phyloP scores from a whole-genome alignment of 805 yeast genomes.

The Starmerella sp. region DNA sequence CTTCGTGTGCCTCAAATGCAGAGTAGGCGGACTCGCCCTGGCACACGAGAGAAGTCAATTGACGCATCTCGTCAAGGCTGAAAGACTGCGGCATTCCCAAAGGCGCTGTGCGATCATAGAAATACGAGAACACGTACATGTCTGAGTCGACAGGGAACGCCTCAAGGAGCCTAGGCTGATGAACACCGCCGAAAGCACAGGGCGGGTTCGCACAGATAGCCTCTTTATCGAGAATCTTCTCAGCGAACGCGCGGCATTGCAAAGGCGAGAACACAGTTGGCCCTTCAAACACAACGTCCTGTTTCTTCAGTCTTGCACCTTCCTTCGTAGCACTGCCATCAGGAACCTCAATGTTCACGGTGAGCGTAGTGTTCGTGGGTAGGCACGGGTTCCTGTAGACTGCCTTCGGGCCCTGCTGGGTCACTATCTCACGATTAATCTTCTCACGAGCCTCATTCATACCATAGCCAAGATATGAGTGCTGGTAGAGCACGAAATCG shows the following conservation, averaged over 20 bases:
- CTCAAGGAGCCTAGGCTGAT: conserved; percentile 80
- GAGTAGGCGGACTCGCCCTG: conserved; percentile 71
- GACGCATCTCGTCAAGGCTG: conserved; percentile 71
- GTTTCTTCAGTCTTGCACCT: conserved; percentile 13
- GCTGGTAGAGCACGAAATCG: conserved; percentile 75
- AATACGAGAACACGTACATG: conserved; percentile 83
- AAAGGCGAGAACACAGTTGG: conserved; percentile 55
- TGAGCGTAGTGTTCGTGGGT: conserved; percentile 57
- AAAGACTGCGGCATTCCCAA: conserved; percentile 89
- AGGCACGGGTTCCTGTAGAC: conserved; percentile 63
- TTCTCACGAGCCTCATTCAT: conserved; percentile 86
- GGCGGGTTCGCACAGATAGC: conserved; percentile 62
- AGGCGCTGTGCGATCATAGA: conserved; percentile 89
- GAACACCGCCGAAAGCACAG: conserved; percentile 94
- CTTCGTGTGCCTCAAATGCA: conserved; percentile 53
- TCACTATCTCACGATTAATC: conserved; percentile 56
- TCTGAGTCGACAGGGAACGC: conserved; percentile 67
- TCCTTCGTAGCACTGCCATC: conserved; percentile 27
- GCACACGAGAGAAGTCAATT: conserved; percentile 75
- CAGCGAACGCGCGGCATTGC: conserved; percentile 81
- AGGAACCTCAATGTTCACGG: conserved; percentile 49
- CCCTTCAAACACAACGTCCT: conserved; percentile 49
- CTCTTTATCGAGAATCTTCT: conserved; percentile 71
- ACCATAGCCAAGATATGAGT: conserved; percentile 92
- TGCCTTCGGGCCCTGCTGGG: conserved; percentile 31